Evolutionary conservation across 257 asterid species (phyloP), one percentile per base, ranked within the genome.

Genomic region (Eucommia ulmoides): DNA sequence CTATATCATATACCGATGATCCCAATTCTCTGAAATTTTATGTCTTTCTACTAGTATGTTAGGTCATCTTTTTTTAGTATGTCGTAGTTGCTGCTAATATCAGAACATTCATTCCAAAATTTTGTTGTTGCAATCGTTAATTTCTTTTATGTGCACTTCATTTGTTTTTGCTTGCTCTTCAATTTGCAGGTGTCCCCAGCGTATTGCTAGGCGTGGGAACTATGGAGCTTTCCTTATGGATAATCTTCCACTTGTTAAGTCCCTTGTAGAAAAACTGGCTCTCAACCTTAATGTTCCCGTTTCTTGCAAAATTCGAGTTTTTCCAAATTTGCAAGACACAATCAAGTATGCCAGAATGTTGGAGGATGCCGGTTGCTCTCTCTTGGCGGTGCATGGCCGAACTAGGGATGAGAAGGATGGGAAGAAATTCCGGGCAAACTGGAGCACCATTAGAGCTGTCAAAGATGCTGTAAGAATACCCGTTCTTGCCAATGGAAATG

Each of bases 181-280:
- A n/a, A n/a, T 75, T 5, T 29, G 19, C 54, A 91, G 99, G 59
- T 91, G 99, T 61, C 96, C 99, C 22, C 99, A 91, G 62, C 88
- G 94, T 16, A 91, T 91, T 41, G 99, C 99, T 2, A 76, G 74
- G 61, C 71, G 95, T 6, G 99, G 99, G 16, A 64, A 91, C 52
- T 91, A 91, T 41, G 96, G 99, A 59, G 96, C 96, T 61, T 91
- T 91, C 72, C 87, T 91, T 49, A 91, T 91, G 99, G 96, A 91
- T 38, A 83, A 91, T 58, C 99, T 91, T 59, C 81, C 95, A 46
- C 78, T 86, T 4, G 84, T 83, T 50, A 86, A 78, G 60, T 83
- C 89, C 26, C 76, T 91, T 41, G 99, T 91, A 33, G 93, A 86
- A 61, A 83, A 86, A 55, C 52, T 91, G 60, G 65, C 89, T 1